Evolutionary conservation across 768 basidiomycete genomes (phyloP).

Genomic region (Mycena pura): DNA sequence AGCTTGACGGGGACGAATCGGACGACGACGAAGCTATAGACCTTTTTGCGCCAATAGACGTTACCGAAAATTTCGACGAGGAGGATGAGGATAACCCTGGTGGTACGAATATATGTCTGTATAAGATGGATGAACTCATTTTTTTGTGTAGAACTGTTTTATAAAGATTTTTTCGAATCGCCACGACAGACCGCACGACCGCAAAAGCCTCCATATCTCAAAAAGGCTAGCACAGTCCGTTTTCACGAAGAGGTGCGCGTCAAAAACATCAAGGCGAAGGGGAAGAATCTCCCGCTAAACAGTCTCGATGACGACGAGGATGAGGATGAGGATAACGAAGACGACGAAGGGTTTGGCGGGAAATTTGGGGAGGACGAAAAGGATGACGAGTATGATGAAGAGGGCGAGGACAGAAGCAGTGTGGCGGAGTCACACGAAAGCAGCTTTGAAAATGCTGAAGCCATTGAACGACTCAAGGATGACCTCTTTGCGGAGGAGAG

Average conservation of each 20-base stretch:
- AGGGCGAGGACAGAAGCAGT: constrained; percentile 34
- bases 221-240: constrained; percentile 61
- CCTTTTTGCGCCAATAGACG: constrained; percentile 68
- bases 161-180: constrained; percentile 83
- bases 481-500: constrained; percentile 84
- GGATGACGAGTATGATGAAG: constrained; percentile 40
- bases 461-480: constrained; percentile 74
- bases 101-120: constrained; percentile 42
- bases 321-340: constrained; percentile 36
- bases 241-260: constrained; percentile 85
- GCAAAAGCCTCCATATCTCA: constrained; percentile 27
- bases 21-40: constrained; percentile 69
- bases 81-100: constrained; percentile 51
- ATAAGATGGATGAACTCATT: background rate
- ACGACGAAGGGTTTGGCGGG: constrained; percentile 42
- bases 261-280: constrained; percentile 78
- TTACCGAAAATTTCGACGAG: constrained; percentile 46
- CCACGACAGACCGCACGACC: constrained; percentile 43
- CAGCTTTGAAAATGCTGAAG: constrained; percentile 41
- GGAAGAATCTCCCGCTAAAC: constrained; percentile 65
- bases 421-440: constrained; percentile 30
- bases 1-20: constrained; percentile 55
- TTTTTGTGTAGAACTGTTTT: constrained; percentile 61
- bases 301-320: constrained; percentile 41
- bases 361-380: too few species aligned